A percentile compares a stretch with the other conserved stretches of the same genome.
Conservation (phyloP, 768 basidiomycete genomes). For the Hebeloma cylindrosporum region DNA sequence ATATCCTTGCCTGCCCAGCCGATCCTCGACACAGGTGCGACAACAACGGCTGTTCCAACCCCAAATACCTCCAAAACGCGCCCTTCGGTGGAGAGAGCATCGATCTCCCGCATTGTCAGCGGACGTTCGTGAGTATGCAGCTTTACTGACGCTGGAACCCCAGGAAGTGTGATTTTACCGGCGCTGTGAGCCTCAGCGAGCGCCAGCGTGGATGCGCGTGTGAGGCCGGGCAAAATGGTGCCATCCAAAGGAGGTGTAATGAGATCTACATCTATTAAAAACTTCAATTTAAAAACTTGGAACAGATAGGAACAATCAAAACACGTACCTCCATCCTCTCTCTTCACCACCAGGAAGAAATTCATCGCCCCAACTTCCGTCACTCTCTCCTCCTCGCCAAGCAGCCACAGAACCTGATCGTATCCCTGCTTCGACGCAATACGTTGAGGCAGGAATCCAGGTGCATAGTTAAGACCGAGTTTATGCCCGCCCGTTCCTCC, state of each 20-base stretch:
- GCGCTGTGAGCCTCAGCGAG: conserved; percentile 62
- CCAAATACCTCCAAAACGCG: conserved; percentile 73
- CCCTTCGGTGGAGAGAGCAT: conserved; percentile 44
- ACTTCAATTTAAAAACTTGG: neutral
- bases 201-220: conserved; percentile 69
- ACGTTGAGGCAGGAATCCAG: conserved; percentile 63
- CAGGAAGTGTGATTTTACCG: conserved; percentile 43
- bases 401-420: conserved; percentile 77
- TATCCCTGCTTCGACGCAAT: conserved; percentile 67
- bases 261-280: conserved; percentile 58
- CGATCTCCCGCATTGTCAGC: conserved; percentile 62
- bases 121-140: conserved; percentile 54
- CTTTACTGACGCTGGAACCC: conserved; percentile 33
- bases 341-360: conserved; percentile 64
- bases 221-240: conserved; percentile 91
- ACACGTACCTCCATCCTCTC: conserved; percentile 54
- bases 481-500: conserved; percentile 80
- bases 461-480: conserved; percentile 66
- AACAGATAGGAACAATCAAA: neutral
- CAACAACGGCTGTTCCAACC: conserved; percentile 74
- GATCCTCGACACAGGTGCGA: conserved; percentile 63
- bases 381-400: conserved; percentile 51
- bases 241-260: conserved; percentile 85
- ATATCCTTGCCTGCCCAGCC: conserved; percentile 48
- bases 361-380: conserved; percentile 81